These are phyloP conservation scores for Eruca vesicaria DNA, from an alignment of 441 rosid species.

Conservation along the genomic window DNA sequence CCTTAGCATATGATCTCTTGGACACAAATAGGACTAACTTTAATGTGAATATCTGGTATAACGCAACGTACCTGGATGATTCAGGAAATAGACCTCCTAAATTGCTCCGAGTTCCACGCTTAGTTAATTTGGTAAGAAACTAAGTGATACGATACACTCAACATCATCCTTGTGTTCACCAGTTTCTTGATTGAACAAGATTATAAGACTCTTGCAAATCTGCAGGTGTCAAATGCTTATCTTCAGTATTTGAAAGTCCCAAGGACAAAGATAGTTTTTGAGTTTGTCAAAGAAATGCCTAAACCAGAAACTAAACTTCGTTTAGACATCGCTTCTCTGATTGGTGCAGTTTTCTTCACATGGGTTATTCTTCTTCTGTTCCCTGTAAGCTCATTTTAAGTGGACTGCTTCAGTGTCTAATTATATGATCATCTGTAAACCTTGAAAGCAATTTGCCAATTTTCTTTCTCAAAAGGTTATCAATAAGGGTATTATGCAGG, in stretches of 20 bases:
- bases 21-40: slow-evolving; percentile 53
- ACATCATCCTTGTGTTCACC: not conserved
- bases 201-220: not conserved
- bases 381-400: slow-evolving; percentile 61
- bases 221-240: slow-evolving; percentile 74
- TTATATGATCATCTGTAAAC: not conserved
- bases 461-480: not conserved
- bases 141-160: not conserved
- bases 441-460: not conserved
- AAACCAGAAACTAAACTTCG: slow-evolving; percentile 42
- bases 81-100: slow-evolving; percentile 15
- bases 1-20: slow-evolving; percentile 79
- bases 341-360: slow-evolving; percentile 83
- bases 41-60: slow-evolving; percentile 79
- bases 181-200: not conserved
- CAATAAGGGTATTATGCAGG: slow-evolving; percentile 44
- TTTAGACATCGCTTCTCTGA: slow-evolving; percentile 66
- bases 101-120: slow-evolving; percentile 66
- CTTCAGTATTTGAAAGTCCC: slow-evolving; percentile 60
- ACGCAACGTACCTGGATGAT: slow-evolving; percentile 54
- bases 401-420: not conserved
- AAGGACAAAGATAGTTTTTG: slow-evolving; percentile 54
- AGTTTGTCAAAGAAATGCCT: slow-evolving; percentile 88
- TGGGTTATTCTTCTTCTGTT: slow-evolving; percentile 85
- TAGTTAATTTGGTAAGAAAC: slow-evolving; percentile 67